Conservation (phyloP, 148 eudicot genomes). For the Tetragonia tetragonoides region DNA sequence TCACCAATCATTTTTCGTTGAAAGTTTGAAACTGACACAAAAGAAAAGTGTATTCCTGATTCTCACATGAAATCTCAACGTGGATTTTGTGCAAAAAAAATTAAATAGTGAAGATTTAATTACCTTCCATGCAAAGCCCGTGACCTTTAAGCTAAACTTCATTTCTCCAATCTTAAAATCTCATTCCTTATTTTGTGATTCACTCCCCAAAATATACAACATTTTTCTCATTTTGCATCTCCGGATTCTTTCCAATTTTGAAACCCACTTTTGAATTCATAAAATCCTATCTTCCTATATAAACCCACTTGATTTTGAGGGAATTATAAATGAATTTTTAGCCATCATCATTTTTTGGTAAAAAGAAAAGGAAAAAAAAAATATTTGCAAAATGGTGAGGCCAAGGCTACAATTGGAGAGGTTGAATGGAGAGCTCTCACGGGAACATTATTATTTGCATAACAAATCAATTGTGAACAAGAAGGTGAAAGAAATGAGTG, state of each 20-base stretch:
- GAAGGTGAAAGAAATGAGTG: conserved; percentile 31
- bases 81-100: conserved; percentile 18
- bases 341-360: neutral
- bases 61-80: neutral
- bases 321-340: neutral
- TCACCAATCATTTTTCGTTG: neutral
- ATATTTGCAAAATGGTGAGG: conserved; percentile 29
- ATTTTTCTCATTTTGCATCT: no score
- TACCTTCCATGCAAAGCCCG: neutral
- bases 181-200: neutral
- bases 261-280: neutral
- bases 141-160: neutral
- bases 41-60: neutral
- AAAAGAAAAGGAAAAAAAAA: neutral
- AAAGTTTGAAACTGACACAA: neutral
- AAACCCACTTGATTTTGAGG: neutral
- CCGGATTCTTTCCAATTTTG: conserved; percentile 1
- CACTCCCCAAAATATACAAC: neutral
- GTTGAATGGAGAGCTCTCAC: conserved; percentile 26
- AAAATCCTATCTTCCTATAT: neutral
- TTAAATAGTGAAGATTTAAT: conserved; percentile 13
- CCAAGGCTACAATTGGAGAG: conserved; percentile 34
- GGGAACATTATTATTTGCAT: conserved; percentile 28
- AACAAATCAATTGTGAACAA: conserved; percentile 18
- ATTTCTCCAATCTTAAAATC: neutral